Evolutionary conservation across 208 protist species (phyloP), one percentile per base, ranked within the genome.

Genomic region (Acanthamoeba lenticulata): DNA sequence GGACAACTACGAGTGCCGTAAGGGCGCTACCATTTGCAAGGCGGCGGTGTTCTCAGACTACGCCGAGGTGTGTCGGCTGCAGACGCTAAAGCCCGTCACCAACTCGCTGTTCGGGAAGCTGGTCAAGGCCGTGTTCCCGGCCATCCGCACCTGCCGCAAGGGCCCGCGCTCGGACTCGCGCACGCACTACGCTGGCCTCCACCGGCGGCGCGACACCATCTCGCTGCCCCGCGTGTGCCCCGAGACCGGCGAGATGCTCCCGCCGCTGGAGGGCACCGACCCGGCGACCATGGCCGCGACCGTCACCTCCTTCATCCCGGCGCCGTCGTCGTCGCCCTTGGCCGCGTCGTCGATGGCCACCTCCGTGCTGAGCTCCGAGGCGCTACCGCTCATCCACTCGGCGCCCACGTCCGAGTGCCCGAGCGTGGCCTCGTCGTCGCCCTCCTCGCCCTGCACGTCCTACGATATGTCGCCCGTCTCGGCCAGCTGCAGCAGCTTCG

Each of bases 81-180:
- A 65, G 49, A 40, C 19, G 29, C 49, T 90, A 13, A 90, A 90
- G 85, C 85, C 85, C n/a, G 85, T 90, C n/a, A 90, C 85, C 49
- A 90, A 90, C 85, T 69, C 52, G 7, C 85, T 90, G 17, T 90
- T 90, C 29, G 85, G 85, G 19, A 90, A 90, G 60, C 85, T 90
- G 17, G 85, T 90, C 49, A 90, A 90, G 85, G 60, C 85, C 7
- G 85, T 69, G 32, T 90, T 90, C 52, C 85, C 85, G 36, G 21
- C 55, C 49, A 69, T 90, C 52, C 49, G 60, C 36, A 90, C 85
- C 1, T 90, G 85, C 85, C 85, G 85, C 49, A 90, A 90, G 60
- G 85, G 85, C 21, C 85, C 85, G 5, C 85, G 85, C 21, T 90
- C 85, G 17, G 85, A 90, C 52, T 90, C 85, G 24, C 49, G 85